Percentiles rank a stretch among this genome's conserved stretches.
phyloP scores from a whole-genome alignment of 2,329 filamentous ascomycete genomes.

The Pleoardoris graminearum region DNA sequence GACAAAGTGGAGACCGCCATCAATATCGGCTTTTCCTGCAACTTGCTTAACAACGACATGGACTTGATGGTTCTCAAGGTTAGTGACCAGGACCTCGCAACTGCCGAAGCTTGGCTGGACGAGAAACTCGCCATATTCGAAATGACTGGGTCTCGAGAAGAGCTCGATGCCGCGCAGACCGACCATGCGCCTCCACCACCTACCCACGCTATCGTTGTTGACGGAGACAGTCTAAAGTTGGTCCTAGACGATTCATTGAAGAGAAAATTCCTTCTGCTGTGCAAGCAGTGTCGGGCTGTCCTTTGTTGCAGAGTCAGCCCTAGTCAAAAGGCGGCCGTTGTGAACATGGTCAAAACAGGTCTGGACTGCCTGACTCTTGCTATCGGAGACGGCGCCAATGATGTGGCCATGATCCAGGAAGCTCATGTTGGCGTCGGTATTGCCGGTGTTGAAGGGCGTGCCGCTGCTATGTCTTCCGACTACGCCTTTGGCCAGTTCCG shows the following conservation, averaged over 20 bases:
- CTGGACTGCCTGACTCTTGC: conserved; percentile 94
- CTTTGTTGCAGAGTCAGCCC: conserved; percentile 97
- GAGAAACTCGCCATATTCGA: conserved; percentile 72
- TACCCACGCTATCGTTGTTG: conserved; percentile 91
- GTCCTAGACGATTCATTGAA: conserved; percentile 80
- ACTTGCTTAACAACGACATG: conserved; percentile 96
- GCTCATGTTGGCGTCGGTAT: conserved; percentile 89
- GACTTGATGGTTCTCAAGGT: conserved; percentile 90
- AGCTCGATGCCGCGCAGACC: conserved; percentile 75
- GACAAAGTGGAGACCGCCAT: conserved; percentile 99
- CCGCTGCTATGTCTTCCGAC: conserved; percentile 82
- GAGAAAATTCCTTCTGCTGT: conserved; percentile 91
- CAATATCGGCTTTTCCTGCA: conserved; percentile 99
- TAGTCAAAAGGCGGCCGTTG: conserved; percentile 95
- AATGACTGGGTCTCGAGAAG: conserved; percentile 82
- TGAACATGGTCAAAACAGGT: conserved; percentile 91
- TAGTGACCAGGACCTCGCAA: conserved; percentile 69
- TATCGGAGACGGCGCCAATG: conserved; percentile 87
- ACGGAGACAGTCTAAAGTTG: conserved; percentile 89
- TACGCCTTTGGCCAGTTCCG: conserved; percentile 89
- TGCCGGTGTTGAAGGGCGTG: conserved; percentile 82
- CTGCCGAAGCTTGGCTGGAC: conserved; percentile 72
- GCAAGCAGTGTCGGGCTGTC: conserved; percentile 96
- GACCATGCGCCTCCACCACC: conserved; percentile 84
- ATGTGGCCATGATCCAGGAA: conserved; percentile 92